These are phyloP conservation scores for Lyophyllum shimeji DNA, from an alignment of 768 basidiomycete genomes.

Conservation along the genomic window DNA sequence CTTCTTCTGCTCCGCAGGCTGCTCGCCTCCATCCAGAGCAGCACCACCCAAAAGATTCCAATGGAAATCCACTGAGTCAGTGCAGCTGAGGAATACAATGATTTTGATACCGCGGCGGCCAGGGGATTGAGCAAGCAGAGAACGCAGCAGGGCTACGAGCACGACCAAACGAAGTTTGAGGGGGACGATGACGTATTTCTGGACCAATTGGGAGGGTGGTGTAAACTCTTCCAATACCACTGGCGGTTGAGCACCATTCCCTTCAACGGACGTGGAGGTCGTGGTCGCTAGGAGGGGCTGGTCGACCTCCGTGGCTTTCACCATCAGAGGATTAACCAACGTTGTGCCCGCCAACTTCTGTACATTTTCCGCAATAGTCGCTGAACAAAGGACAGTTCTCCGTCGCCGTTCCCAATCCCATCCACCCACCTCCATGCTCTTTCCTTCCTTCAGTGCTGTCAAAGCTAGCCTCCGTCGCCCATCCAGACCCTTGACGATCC, in stretches of 20 bases:
- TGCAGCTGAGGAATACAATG: slow-evolving; percentile 95
- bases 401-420: slow-evolving; percentile 83
- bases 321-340: slow-evolving; percentile 75
- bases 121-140: slow-evolving; percentile 65
- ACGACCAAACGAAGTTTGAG: slow-evolving; percentile 94
- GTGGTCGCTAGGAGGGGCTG: slow-evolving; percentile 19
- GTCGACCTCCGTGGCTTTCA: slow-evolving; percentile 69
- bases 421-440: slow-evolving; percentile 70
- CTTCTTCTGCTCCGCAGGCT: slow-evolving; percentile 24
- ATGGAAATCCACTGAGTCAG: slow-evolving; percentile 97
- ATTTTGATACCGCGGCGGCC: slow-evolving; percentile 62
- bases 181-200: slow-evolving; percentile 88
- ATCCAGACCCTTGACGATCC: slow-evolving; percentile 85
- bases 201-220: slow-evolving; percentile 89
- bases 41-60: slow-evolving; percentile 82
- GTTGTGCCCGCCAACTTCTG: slow-evolving; percentile 88
- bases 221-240: slow-evolving; percentile 66
- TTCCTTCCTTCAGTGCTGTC: slow-evolving; percentile 66
- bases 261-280: slow-evolving; percentile 13
- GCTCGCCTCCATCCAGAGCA: slow-evolving; percentile 51
- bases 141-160: slow-evolving; percentile 82
- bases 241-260: slow-evolving; percentile 15
- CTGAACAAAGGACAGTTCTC: slow-evolving; percentile 92
- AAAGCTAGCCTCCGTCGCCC: slow-evolving; percentile 74
- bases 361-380: slow-evolving; percentile 93